Base-by-base conservation (phyloP, 2,329 filamentous ascomycete species). In the Aspergillus cejpii region DNA sequence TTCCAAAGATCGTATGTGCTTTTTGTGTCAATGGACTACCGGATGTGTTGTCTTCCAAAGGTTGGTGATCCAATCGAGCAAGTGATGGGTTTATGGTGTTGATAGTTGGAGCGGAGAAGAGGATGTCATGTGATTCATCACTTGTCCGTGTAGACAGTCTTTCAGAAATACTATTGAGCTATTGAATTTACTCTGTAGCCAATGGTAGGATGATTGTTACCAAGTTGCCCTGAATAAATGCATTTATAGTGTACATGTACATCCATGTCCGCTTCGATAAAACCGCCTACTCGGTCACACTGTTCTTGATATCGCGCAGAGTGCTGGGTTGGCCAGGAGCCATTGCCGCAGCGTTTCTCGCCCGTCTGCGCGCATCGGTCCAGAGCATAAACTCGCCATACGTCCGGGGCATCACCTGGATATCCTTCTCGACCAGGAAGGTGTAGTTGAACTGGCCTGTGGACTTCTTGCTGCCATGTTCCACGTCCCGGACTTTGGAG, bases 391-490 rank as follows among this genome's bases (percentile, higher is more conserved):
- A 81, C 53, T 83, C 79, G 1, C 74, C 72, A 54, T 83, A 83
- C 10, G 72, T 77, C 59, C 74, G 70, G 3, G 83, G 83, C 70
- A 85, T 79, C 15, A 86, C 78, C 55, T 79, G 75, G 37, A 85
- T 72, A 54, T 83, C 76, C 56, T 74, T 78, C 44, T 81, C 76
- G 2, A 85, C 80, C 43, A 76, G 72, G 59, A 86, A 86, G 0
- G 84, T 87, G 60, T 87, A 87, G 56, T 86, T 85, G 69, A 88
- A 87, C 55, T 84, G 81, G 3, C 84, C 84, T 0, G 84, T 87
- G 2, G 81, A 77, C 57, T 79, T 82, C 19, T 79, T 78, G 39
- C 75, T 74, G 5, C 80, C 81, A 56, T 86, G 82, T 65, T 86
- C 83, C 23, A 87, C 80, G 57, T 87, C 79, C 15, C 83, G 72